Conservation (phyloP, 495 filamentous ascomycete species). For the Neurospora sp. region DNA sequence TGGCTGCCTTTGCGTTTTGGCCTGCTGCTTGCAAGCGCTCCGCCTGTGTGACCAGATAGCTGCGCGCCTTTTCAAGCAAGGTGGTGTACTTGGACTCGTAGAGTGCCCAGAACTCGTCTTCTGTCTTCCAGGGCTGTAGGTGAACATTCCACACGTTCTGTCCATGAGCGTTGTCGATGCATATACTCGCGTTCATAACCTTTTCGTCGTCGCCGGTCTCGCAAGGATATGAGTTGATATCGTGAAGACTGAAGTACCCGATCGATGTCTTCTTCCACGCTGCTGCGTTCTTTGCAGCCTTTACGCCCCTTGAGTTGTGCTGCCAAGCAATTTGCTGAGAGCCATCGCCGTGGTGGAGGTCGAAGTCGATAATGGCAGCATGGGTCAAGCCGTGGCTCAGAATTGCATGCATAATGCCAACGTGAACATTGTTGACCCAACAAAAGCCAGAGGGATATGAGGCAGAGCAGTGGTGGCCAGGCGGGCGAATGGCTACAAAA, state of each 20-base stretch:
- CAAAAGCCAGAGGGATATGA: conserved; percentile 87
- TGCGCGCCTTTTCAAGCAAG: conserved; percentile 68
- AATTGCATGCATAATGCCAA: conserved; percentile 84
- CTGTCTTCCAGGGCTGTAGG: conserved; percentile 71
- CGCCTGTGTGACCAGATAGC: conserved; percentile 60
- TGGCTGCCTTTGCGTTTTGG: conserved; percentile 61
- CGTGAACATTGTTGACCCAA: conserved; percentile 97
- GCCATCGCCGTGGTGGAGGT: conserved; percentile 93
- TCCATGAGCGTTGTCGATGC: conserved; percentile 82
- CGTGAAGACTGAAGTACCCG: conserved; percentile 92
- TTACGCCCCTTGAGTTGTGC: conserved; percentile 55
- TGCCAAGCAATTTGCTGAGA: conserved; percentile 87
- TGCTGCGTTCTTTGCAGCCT: conserved; percentile 52
- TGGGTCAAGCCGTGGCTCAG: conserved; percentile 78
- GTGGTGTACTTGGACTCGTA: conserved; percentile 68
- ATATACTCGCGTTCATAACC: conserved; percentile 80
- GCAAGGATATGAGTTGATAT: conserved; percentile 96
- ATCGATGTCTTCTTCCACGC: conserved; percentile 71
- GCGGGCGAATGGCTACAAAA: conserved; percentile 74
- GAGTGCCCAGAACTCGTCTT: conserved; percentile 76
- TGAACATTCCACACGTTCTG: conserved; percentile 97
- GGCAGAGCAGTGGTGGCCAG: conserved; percentile 90
- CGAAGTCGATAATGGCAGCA: conserved; percentile 93
- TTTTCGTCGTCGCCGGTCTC: conserved; percentile 83
- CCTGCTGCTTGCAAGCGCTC: conserved; percentile 43